These are phyloP conservation scores for Paramecium sonneborni DNA, from an alignment of 73 alveolate species.

Conservation along the genomic window DNA sequence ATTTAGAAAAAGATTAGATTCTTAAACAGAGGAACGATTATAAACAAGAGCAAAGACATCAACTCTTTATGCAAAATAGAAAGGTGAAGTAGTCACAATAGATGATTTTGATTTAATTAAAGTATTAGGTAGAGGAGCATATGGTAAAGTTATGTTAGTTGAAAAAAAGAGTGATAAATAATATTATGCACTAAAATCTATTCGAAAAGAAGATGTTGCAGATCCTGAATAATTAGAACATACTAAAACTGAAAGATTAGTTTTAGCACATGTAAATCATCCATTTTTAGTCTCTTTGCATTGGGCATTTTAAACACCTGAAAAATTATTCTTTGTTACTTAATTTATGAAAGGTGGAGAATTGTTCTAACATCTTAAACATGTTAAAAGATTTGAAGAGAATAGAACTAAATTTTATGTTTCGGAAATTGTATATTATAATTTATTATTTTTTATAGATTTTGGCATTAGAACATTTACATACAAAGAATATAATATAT, in stretches of 20 bases:
- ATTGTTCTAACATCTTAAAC: constrained; percentile 78
- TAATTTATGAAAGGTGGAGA: constrained; percentile 90
- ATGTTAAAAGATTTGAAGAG: constrained; percentile 76
- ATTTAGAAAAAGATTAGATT: constrained; percentile 57
- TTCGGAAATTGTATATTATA: constrained; percentile 70
- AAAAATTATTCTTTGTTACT: constrained; percentile 89
- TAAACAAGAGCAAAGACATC: constrained; percentile 64
- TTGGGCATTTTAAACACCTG: constrained; percentile 82
- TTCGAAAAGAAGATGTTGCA: constrained; percentile 84
- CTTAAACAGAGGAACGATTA: constrained; percentile 53
- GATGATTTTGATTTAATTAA: constrained; percentile 80
- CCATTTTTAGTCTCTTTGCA: constrained; percentile 84
- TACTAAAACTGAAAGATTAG: constrained; percentile 89
- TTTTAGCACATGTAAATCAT: constrained; percentile 85
- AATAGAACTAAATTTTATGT: constrained; percentile 80
- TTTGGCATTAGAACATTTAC: constrained; percentile 84
- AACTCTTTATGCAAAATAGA: constrained; percentile 52
- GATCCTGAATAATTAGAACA: constrained; percentile 92
- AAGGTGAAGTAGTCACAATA: constrained; percentile 62
- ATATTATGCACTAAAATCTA: constrained; percentile 83
- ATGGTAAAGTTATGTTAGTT: constrained; percentile 84
- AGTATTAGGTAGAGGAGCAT: constrained; percentile 85
- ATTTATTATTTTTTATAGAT: not conserved
- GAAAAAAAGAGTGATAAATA: constrained; percentile 70
- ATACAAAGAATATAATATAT: constrained; percentile 74